phyloP scores from a whole-genome alignment of 306 rosid species.

The Ammopiptanthus mongolicus region DNA sequence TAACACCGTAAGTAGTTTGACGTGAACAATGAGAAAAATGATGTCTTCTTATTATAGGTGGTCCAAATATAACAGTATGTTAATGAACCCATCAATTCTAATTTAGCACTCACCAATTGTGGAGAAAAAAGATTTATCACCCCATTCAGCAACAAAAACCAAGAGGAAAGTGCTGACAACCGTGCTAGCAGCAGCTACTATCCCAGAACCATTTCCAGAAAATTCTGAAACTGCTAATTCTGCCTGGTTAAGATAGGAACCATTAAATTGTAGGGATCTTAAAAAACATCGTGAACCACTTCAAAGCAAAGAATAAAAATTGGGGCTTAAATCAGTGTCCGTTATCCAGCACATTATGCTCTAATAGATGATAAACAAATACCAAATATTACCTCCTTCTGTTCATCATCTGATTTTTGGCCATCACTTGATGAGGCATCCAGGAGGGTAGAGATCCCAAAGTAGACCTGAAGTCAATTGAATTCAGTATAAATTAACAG shows the following conservation, averaged over 20 bases:
- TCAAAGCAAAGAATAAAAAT: background rate
- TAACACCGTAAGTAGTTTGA: background rate
- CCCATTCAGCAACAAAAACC: constrained; percentile 99
- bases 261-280: constrained; percentile 8
- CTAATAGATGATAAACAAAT: background rate
- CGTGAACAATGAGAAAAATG: background rate
- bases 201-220: constrained; percentile 85
- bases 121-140: constrained; percentile 95
- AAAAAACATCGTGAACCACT: constrained; percentile 2
- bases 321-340: background rate
- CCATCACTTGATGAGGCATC: constrained; percentile 81
- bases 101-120: constrained; percentile 70
- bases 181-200: constrained; percentile 79
- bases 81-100: background rate
- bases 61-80: background rate
- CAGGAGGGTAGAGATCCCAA: constrained; percentile 86
- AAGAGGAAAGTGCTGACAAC: constrained; percentile 64
- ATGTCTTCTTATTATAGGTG: background rate
- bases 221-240: constrained; percentile 89
- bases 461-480: constrained; percentile 63
- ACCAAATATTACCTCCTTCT: constrained; percentile 71
- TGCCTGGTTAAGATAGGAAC: constrained; percentile 66
- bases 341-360: constrained; percentile 1
- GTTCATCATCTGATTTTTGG: constrained; percentile 84
- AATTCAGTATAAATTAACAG: background rate